These are phyloP conservation scores for Hyphopichia burtonii DNA, from an alignment of 1,139 yeast genomes.

Conservation along the genomic window DNA sequence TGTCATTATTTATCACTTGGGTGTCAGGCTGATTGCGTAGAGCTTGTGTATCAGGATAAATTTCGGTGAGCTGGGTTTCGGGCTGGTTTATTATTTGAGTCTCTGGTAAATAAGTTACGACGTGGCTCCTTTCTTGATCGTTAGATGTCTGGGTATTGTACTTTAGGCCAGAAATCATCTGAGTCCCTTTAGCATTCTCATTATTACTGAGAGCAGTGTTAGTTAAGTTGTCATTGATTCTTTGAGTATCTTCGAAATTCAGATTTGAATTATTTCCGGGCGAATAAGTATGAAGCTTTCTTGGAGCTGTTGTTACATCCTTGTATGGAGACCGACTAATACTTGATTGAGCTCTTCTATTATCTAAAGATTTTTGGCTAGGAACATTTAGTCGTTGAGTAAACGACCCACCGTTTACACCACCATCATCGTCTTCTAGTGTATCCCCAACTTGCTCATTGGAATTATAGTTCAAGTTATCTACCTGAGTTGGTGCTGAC, in stretches of 20 bases:
- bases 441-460: background rate
- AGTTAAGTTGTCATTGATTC: background rate
- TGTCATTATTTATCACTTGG: background rate
- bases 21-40: background rate
- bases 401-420: background rate
- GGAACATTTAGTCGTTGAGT: background rate
- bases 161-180: background rate
- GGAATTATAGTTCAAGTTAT: background rate
- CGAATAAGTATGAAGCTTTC: background rate
- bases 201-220: too few species aligned
- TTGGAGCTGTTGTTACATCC: background rate
- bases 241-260: background rate
- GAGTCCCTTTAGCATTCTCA: background rate
- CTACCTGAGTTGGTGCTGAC: background rate
- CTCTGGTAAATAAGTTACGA: too few species aligned
- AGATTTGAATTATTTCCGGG: background rate
- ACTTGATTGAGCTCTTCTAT: background rate
- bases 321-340: background rate
- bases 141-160: too few species aligned
- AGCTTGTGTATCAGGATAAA: slow-evolving; percentile 1
- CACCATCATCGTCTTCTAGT: background rate
- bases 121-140: too few species aligned
- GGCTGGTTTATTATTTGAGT: background rate
- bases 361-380: background rate
- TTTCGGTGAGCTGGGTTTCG: background rate